Percentiles rank a stretch among this genome's conserved stretches.
These are phyloP conservation scores for Ilex paraguariensis DNA, from an alignment of 305 asterid genomes.

Conservation along the genomic window DNA sequence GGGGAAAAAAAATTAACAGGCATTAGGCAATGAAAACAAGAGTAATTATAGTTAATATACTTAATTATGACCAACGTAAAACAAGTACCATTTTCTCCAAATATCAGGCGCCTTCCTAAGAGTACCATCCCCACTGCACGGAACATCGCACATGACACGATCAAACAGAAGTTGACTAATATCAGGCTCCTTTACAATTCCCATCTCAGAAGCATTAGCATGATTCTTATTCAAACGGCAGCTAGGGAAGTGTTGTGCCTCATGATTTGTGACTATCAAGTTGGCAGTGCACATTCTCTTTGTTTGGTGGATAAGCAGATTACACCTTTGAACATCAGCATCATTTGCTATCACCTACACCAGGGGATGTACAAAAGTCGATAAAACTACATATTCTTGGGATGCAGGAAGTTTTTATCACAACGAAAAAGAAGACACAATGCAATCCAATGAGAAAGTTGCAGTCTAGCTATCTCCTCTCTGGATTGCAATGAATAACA, in stretches of 20 bases:
- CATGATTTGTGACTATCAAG: conserved; percentile 94
- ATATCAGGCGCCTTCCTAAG: conserved; percentile 3
- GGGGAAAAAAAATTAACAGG: conserved; percentile 6
- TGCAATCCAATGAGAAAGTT: conserved; percentile 9
- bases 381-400: no score
- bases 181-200: conserved; percentile 30
- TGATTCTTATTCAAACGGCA: conserved; percentile 51
- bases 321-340: conserved; percentile 91
- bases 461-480: neutral
- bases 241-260: conserved; percentile 96
- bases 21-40: conserved; percentile 1
- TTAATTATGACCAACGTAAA: conserved; percentile 1
- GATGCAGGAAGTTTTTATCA: neutral
- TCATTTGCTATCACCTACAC: conserved; percentile 90
- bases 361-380: conserved; percentile 4
- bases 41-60: conserved; percentile 1
- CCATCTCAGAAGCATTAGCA: conserved; percentile 33
- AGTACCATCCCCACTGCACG: conserved; percentile 5
- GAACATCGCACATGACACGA: conserved; percentile 2
- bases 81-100: conserved; percentile 57
- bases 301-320: conserved; percentile 98
- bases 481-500: neutral
- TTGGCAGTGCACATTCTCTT: conserved; percentile 98
- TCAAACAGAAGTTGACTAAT: conserved; percentile 13
- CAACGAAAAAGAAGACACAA: neutral